Percentiles rank a stretch among this genome's conserved stretches.
Evolutionary conservation across 352 stramenopile species (phyloP).

Genomic region (Phytophthora meadii): DNA sequence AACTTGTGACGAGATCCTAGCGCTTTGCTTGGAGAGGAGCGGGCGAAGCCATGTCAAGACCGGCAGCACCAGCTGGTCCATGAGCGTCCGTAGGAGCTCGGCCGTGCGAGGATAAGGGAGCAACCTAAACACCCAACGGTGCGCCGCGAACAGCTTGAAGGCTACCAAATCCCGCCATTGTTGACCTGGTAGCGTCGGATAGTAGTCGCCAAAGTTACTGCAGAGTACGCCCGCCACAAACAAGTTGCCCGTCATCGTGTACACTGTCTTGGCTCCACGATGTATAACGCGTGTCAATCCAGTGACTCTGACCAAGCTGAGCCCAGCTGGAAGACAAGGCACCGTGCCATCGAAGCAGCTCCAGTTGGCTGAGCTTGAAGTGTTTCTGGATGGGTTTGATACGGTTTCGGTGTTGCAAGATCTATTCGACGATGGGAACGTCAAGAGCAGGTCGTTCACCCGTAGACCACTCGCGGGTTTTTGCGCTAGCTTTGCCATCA

Average conservation of each 20-base stretch:
- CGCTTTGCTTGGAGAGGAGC: slow-evolving; percentile 29
- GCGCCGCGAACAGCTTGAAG: slow-evolving; percentile 57
- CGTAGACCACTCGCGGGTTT: slow-evolving; percentile 57
- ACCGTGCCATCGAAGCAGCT: slow-evolving; percentile 5
- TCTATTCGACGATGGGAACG: slow-evolving; percentile 21
- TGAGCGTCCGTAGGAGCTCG: slow-evolving; percentile 48
- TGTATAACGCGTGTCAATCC: slow-evolving; percentile 33
- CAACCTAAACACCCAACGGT: slow-evolving; percentile 58
- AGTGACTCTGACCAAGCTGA: slow-evolving; percentile 32
- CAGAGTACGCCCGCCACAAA: slow-evolving; percentile 75
- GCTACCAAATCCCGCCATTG: slow-evolving; percentile 46
- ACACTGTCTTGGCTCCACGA: slow-evolving; percentile 58
- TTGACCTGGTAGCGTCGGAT: slow-evolving; percentile 44
- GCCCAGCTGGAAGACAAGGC: slow-evolving; percentile 3
- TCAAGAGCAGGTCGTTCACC: slow-evolving; percentile 58
- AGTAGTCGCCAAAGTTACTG: slow-evolving; percentile 83
- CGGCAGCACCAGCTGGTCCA: slow-evolving; percentile 58
- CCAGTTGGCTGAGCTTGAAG: slow-evolving; percentile 10
- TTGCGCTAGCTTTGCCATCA: slow-evolving; percentile 37
- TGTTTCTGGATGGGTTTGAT: slow-evolving; percentile 25
- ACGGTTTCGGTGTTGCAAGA: slow-evolving; percentile 32
- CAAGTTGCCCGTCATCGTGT: slow-evolving; percentile 71
- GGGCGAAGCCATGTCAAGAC: slow-evolving; percentile 35
- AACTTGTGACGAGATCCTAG: slow-evolving; percentile 9
- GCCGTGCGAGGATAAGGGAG: slow-evolving; percentile 56